These are phyloP conservation scores for Phytophthora pinifolia DNA, from an alignment of 352 stramenopile genomes.

Conservation along the genomic window DNA sequence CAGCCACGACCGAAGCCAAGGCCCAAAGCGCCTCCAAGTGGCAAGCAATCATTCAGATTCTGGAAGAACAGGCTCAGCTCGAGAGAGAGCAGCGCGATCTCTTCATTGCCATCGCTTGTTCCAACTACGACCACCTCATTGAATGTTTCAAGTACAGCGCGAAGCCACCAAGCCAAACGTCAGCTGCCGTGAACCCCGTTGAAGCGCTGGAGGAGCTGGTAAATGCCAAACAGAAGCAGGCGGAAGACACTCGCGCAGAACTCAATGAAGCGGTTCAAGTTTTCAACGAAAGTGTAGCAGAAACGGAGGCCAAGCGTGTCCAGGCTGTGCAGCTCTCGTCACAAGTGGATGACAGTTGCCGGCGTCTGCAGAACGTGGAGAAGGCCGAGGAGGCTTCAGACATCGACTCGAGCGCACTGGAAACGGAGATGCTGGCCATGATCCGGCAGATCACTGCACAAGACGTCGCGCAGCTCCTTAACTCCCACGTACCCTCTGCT, in stretches of 20 bases:
- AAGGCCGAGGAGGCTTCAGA: slow-evolving; percentile 46
- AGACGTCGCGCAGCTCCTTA: slow-evolving; percentile 70
- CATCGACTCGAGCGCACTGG: slow-evolving; percentile 52
- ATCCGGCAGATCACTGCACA: slow-evolving; percentile 74
- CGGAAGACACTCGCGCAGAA: slow-evolving; percentile 20
- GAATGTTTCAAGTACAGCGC: slow-evolving; percentile 44
- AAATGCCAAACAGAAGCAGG: slow-evolving; percentile 18
- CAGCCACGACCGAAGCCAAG: background rate
- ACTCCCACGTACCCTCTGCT: slow-evolving; percentile 50
- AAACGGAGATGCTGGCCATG: slow-evolving; percentile 58
- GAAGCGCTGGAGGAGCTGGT: slow-evolving; percentile 27
- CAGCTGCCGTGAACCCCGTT: slow-evolving; percentile 11
- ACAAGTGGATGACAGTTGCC: slow-evolving; percentile 56
- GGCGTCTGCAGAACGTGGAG: slow-evolving; percentile 54
- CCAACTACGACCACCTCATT: slow-evolving; percentile 62
- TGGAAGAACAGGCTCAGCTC: slow-evolving; percentile 45
- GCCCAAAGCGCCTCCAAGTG: slow-evolving; percentile 17
- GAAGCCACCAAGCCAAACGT: slow-evolving; percentile 12
- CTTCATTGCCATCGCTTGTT: slow-evolving; percentile 70
- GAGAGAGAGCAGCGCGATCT: slow-evolving; percentile 56
- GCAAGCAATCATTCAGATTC: slow-evolving; percentile 38
- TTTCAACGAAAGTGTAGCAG: slow-evolving; percentile 73
- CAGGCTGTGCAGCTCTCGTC: slow-evolving; percentile 41
- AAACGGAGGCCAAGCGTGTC: slow-evolving; percentile 67
- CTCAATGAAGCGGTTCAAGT: slow-evolving; percentile 46